Base-by-base conservation (phyloP, 805 yeast species). In the Ogataea wickerhamii region DNA sequence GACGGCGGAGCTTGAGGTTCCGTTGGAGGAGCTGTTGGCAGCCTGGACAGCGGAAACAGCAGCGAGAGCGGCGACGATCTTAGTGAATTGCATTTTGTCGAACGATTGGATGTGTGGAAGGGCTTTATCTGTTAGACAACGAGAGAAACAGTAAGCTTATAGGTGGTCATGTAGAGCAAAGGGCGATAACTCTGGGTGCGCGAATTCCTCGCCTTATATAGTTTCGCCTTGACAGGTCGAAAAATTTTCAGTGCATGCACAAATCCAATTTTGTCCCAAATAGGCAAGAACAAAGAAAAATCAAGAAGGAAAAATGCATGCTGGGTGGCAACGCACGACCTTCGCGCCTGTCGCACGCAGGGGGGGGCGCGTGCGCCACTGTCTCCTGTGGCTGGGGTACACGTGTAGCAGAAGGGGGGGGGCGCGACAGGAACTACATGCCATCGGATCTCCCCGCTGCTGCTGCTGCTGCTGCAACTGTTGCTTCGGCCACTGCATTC, bases 1-100 rank as follows among this genome's bases (percentile, higher is more conserved):
- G 45, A 57, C 54, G 58, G 76, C 41, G 47, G 67, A 58, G 35
- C 21, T 13, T 51, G 61, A 58, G 28, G 67, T 40, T 32, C 54
- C 50, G 61, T 66, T 66, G 41, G 77, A 56, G 50, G 60, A 56
- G 72, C n/a, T 17, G 20, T 68, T 70, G 48, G 78, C 78, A 55
- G 87, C 86, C 57, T 76, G 74, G 57, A 74, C 87, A 56, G 78
- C 81, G 52, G 86, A 70, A 53, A 70, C 77, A 51, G 85, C 78
- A 66, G 87, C 79, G 65, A 81, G 72, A 58, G 85, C 76, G 65
- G 79, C 70, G 65, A 78, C 66, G 62, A 81, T 69, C 65, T 76
- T 66, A 61, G 75, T 72, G 82, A 80, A 78, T 78, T 82, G 87
- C 88, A 82, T 82, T 74, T 43, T 65, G 19, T 23, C 22, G 18